A percentile compares a stretch with the other conserved stretches of the same genome.
These are phyloP conservation scores for Yarrowia bubula DNA, from an alignment of 805 yeast genomes.

Conservation along the genomic window DNA sequence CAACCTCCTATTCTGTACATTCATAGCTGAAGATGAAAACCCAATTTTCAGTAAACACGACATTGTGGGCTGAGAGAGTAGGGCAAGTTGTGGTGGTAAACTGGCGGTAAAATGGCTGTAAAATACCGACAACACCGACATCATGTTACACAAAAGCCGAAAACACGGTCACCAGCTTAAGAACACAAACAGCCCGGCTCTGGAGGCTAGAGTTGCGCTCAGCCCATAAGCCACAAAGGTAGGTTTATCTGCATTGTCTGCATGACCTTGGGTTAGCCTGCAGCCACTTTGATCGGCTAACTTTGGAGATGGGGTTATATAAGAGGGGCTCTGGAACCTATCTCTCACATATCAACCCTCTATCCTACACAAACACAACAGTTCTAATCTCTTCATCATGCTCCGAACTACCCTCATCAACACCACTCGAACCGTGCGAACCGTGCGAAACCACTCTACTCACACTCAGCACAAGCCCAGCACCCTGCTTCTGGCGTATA, in stretches of 20 bases:
- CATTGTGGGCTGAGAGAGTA: too few species aligned
- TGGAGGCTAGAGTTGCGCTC: too few species aligned
- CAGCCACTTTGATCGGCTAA: slow-evolving; percentile 20
- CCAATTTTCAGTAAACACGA: too few species aligned
- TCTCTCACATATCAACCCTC: not conserved
- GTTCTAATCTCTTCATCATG: not conserved
- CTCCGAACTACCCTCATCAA: not conserved
- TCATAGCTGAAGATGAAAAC: too few species aligned
- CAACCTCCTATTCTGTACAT: not conserved
- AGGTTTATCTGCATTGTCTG: not conserved
- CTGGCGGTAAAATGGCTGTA: too few species aligned
- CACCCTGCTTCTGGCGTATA: slow-evolving; percentile 10
- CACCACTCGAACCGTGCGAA: not conserved
- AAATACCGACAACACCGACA: too few species aligned
- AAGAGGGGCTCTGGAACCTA: not conserved
- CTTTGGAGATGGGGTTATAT: slow-evolving; percentile 8
- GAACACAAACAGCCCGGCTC: too few species aligned
- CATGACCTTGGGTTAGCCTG: slow-evolving; percentile 9
- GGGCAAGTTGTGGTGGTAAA: too few species aligned
- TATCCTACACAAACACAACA: not conserved
- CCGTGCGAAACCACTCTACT: slow-evolving; percentile 4
- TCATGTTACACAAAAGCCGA: too few species aligned
- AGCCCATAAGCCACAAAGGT: slow-evolving; percentile 6
- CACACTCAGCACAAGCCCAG: slow-evolving; percentile 1
- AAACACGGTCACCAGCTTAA: too few species aligned